Evolutionary conservation across 1,284 basidiomycete genomes (phyloP).

Genomic region (Blastosporella zonata): DNA sequence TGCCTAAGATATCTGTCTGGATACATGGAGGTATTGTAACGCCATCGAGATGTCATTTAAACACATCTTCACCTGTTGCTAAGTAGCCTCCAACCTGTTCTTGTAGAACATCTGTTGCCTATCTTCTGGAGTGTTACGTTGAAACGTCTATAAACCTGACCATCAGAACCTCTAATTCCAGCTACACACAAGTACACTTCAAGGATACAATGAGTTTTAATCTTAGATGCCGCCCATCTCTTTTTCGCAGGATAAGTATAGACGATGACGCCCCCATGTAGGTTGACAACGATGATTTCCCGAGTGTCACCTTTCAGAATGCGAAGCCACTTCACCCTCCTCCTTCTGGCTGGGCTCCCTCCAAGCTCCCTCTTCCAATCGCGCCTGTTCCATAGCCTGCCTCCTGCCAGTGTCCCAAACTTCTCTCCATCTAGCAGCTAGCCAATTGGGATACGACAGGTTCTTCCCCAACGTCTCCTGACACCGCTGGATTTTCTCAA

Average conservation of each 20-base stretch:
- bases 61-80: too few relatives aligned
- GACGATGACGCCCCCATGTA: too few relatives aligned
- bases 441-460: slow-evolving; percentile 62
- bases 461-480: slow-evolving; percentile 52
- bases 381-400: slow-evolving; percentile 24
- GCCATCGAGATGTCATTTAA: too few relatives aligned
- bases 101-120: slow-evolving; percentile 4
- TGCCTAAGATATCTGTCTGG: too few relatives aligned
- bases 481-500: slow-evolving; percentile 65
- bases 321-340: slow-evolving; percentile 34
- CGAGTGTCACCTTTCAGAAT: neutral
- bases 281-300: neutral
- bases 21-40: too few relatives aligned
- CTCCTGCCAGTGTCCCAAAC: slow-evolving; percentile 29
- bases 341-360: slow-evolving; percentile 23
- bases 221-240: too few relatives aligned
- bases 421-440: slow-evolving; percentile 61
- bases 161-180: slow-evolving; percentile 1
- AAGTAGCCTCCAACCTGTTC: neutral
- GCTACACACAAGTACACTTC: too few relatives aligned
- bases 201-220: too few relatives aligned
- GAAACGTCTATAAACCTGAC: neutral
- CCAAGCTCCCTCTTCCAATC: slow-evolving; percentile 7
- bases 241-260: neutral
- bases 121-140: too few relatives aligned